Conservation (phyloP, 352 stramenopile genomes). For the Globisporangium takayamanum region DNA sequence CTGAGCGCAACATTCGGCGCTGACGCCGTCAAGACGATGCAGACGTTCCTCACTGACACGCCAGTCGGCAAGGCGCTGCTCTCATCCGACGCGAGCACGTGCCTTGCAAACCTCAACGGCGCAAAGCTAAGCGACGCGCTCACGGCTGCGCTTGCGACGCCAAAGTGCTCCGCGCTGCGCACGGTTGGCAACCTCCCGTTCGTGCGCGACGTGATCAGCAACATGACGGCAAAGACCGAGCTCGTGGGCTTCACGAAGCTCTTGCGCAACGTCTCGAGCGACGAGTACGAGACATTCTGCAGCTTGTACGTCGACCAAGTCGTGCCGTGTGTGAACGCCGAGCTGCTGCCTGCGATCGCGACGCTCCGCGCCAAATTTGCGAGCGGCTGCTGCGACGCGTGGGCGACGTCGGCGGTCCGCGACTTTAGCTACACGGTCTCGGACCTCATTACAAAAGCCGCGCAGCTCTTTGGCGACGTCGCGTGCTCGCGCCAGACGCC, state of each 20-base stretch:
- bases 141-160: slow-evolving; percentile 23
- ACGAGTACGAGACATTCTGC: slow-evolving; percentile 47
- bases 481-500: slow-evolving; percentile 47
- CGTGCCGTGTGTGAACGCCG: slow-evolving; percentile 41
- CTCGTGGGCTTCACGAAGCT: slow-evolving; percentile 23
- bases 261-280: slow-evolving; percentile 21
- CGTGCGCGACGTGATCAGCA: slow-evolving; percentile 31
- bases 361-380: slow-evolving; percentile 38
- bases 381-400: slow-evolving; percentile 47
- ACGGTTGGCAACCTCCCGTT: slow-evolving; percentile 34
- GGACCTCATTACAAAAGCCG: slow-evolving; percentile 45
- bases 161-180: slow-evolving; percentile 27
- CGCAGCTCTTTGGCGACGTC: slow-evolving; percentile 44
- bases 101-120: slow-evolving; percentile 59
- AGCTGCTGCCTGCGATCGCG: slow-evolving; percentile 47
- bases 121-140: slow-evolving; percentile 31
- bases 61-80: slow-evolving; percentile 32
- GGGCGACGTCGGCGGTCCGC: slow-evolving; percentile 28
- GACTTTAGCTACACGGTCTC: slow-evolving; percentile 60
- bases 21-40: slow-evolving; percentile 11
- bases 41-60: slow-evolving; percentile 22
- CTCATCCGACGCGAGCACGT: slow-evolving; percentile 34
- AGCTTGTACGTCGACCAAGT: slow-evolving; percentile 33
- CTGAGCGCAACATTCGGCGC: slow-evolving; percentile 14
- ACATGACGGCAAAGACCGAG: slow-evolving; percentile 23